These are phyloP conservation scores for Colletotrichum sp. DNA, from an alignment of 2,329 filamentous ascomycete genomes.

Conservation along the genomic window DNA sequence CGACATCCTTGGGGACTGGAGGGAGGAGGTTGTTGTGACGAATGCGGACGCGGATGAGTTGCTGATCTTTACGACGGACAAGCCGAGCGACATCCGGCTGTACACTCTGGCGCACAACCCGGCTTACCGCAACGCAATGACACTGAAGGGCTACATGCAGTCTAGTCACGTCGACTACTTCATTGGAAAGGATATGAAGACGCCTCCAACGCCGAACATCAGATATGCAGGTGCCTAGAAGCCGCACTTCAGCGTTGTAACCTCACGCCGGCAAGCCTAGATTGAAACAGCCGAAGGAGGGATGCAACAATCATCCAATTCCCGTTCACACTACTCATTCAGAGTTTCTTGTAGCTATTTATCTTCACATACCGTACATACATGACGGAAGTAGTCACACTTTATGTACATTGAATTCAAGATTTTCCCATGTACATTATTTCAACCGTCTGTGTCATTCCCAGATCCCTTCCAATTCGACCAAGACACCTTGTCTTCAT, in stretches of 20 bases:
- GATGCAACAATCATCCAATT: not conserved
- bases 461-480: too few species aligned
- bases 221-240: not conserved
- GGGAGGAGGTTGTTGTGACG: constrained; percentile 25
- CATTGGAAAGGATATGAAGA: constrained; percentile 22
- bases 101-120: constrained; percentile 29
- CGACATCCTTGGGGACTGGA: constrained; percentile 27
- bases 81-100: constrained; percentile 22
- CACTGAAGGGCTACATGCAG: constrained; percentile 28
- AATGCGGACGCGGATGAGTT: constrained; percentile 22
- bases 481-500: too few species aligned
- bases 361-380: not conserved
- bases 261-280: not conserved
- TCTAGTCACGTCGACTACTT: constrained; percentile 28
- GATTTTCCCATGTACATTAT: not conserved
- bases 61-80: constrained; percentile 26
- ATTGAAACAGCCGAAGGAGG: not conserved
- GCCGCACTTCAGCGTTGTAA: fast-evolving
- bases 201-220: constrained; percentile 17
- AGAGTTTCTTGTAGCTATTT: not conserved
- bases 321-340: not conserved
- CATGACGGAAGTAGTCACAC: not conserved
- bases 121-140: constrained; percentile 29
- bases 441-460: too few species aligned
- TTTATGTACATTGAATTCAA: not conserved